phyloP scores from a whole-genome alignment of 2,329 filamentous ascomycete species.

The Arthrobotrys iridis region DNA sequence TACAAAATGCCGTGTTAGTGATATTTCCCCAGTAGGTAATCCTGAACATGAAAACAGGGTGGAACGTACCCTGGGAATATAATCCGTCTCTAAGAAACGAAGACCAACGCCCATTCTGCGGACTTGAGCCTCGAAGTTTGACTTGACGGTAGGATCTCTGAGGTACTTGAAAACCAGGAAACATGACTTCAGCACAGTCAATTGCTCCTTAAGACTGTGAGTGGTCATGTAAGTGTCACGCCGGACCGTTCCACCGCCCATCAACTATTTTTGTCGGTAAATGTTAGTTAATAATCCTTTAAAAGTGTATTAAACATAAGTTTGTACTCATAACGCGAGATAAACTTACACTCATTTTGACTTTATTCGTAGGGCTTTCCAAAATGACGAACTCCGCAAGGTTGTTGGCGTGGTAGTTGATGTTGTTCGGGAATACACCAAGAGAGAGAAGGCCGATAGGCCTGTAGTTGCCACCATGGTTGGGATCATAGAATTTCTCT shows the following conservation, averaged over 20 bases:
- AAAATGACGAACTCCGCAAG: constrained; percentile 25
- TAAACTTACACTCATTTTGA: constrained; percentile 32
- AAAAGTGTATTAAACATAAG: background rate
- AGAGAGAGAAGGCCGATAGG: constrained; percentile 33
- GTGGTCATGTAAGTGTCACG: background rate
- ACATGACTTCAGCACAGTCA: constrained; percentile 24
- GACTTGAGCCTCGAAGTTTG: constrained; percentile 36
- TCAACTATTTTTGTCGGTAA: constrained; percentile 12
- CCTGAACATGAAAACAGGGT: constrained; percentile 8
- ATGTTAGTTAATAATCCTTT: background rate
- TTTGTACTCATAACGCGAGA: background rate
- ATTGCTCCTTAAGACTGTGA: constrained; percentile 1
- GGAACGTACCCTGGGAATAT: constrained; percentile 34
- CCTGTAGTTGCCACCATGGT: background rate
- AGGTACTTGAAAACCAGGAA: constrained; percentile 42
- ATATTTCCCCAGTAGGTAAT: background rate
- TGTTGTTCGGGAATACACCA: constrained; percentile 36
- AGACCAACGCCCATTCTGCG: constrained; percentile 35
- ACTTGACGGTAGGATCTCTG: constrained; percentile 23
- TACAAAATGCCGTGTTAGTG: constrained; percentile 22
- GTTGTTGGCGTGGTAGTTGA: constrained; percentile 20
- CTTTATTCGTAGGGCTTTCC: constrained; percentile 25
- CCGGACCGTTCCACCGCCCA: constrained; percentile 17
- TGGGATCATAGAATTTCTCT: background rate
- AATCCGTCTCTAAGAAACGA: constrained; percentile 22